Base-by-base conservation (phyloP, 2,329 filamentous ascomycete genomes). In the Alternaria dauci region DNA sequence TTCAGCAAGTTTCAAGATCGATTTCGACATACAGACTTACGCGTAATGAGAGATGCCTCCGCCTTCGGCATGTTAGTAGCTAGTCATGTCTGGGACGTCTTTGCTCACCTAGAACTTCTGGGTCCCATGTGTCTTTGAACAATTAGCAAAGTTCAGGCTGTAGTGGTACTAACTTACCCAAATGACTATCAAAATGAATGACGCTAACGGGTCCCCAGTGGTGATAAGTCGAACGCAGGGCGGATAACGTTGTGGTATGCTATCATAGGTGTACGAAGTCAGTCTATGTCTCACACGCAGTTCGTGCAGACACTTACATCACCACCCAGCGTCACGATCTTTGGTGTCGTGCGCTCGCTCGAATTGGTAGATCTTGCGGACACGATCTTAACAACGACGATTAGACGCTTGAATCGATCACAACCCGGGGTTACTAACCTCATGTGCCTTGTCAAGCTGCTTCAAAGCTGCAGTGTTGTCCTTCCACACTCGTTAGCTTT, bases 11-110 rank as follows among this genome's bases (percentile, higher is more conserved):
- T 12, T 2, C 26, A 23, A 6, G 18, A n/a, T 12, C 16, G 8
- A 12, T n/a, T 44, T 3, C 2, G 25, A 9, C 20, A 26, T 11
- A 5, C 4, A 28, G 5, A 78, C 83, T 74, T 75, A 85, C 80
- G 85, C 86, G 64, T 89, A 88, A 63, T 87, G 82, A 5, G 85
- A 86, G n/a, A 88, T 80, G 0, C 85, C 85, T 23, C 86, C 86
- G 12, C 86, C 82, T 81, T 23, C 9, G 11, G 11, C n/a, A 14
- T 30, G 23, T 67, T 48, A 70, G 66, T 44, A 55, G 3, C 4
- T 18, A 18, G 42, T 11, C 18, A 25, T 9, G 16, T 20, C 26
- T 5, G 26, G 8, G 25, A 14, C 3, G 8, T 16, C 7, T 5
- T 8, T 14, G 69, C 67, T 66, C 68, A 83, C 83, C 84, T 4